Evolutionary conservation across 768 basidiomycete species (phyloP), one percentile per base, ranked within the genome.

Genomic region (Xanthoconium stramineum): DNA sequence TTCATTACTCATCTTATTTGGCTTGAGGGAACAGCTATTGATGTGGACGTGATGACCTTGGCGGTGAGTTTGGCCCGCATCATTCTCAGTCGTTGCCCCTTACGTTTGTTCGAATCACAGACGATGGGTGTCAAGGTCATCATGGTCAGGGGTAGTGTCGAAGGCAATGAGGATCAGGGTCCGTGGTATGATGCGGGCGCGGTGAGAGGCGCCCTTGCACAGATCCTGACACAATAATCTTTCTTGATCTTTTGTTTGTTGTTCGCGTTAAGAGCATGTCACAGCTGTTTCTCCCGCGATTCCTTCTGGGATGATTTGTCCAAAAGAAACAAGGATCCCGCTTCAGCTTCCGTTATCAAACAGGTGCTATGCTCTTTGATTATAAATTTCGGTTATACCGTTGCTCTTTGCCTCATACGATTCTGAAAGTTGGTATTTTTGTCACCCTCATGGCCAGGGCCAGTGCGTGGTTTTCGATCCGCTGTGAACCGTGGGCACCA

Each of bases 1-100:
- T 91, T 94, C 66, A 76, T 97, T 57, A 94, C 91, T 6, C 92
- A 96, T 71, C 69, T 97, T 29, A 82, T 94, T 5, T 88, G 89
- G 71, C 78, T 94, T 11, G 79, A 83, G 63, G 85, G 81, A 3
- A 80, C 84, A 5, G 64, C 66, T 10, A 80, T 97, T 10, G 59
- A 70, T 0, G 83, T 96, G 24, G 86, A 96, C 66, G 75, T 77
- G 38, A 67, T 69, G 45, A 72, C 70, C 11, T 80, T 94, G 46
- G 80, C 80, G 42, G 94, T 92, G 63, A 66, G 85, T 44, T 47
- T 39, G 30, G 19, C 28, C 44, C 52, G 24, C 48, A 47, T 50
- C 57, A 36, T 44, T 37, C 24, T 13, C 29, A 10, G n/a, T n/a
- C 11, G 33, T 44, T 35, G 0, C 36, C 44, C 46, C 30, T 62